Evolutionary conservation across 129 eudicot species (phyloP).

Genomic region (Logfia minima): DNA sequence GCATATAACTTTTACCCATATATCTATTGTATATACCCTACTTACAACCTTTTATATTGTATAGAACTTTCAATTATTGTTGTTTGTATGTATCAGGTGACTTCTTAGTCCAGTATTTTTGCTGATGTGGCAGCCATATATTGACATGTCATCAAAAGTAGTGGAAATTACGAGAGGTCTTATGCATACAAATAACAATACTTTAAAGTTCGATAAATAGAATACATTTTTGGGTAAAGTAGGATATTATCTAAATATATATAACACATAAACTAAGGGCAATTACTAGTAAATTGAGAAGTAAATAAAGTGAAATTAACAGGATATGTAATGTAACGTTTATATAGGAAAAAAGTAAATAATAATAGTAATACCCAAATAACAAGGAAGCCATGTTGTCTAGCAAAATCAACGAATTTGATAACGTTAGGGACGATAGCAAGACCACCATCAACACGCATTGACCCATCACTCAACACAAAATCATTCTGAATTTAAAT

Average conservation of each 20-base stretch:
- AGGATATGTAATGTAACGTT: too few species aligned
- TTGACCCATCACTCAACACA: conserved; percentile 42
- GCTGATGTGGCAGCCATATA: too few species aligned
- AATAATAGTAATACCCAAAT: conserved; percentile 96
- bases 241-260: too few species aligned
- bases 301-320: too few species aligned
- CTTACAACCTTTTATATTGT: neutral
- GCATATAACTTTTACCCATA: neutral
- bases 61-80: too few species aligned
- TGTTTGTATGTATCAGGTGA: neutral
- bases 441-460: conserved; percentile 62
- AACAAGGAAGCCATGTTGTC: conserved; percentile 61
- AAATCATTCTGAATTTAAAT: conserved; percentile 70
- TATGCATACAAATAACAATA: too few species aligned
- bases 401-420: conserved; percentile 72
- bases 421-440: conserved; percentile 76
- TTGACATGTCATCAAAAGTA: too few species aligned
- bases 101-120: neutral
- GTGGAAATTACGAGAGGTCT: too few species aligned
- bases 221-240: too few species aligned
- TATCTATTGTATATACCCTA: neutral
- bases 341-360: neutral
- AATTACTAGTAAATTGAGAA: too few species aligned
- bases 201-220: too few species aligned
- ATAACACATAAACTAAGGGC: too few species aligned